Conservation (phyloP, 2,329 filamentous ascomycete species). For the Fusarium decemcellulare region DNA sequence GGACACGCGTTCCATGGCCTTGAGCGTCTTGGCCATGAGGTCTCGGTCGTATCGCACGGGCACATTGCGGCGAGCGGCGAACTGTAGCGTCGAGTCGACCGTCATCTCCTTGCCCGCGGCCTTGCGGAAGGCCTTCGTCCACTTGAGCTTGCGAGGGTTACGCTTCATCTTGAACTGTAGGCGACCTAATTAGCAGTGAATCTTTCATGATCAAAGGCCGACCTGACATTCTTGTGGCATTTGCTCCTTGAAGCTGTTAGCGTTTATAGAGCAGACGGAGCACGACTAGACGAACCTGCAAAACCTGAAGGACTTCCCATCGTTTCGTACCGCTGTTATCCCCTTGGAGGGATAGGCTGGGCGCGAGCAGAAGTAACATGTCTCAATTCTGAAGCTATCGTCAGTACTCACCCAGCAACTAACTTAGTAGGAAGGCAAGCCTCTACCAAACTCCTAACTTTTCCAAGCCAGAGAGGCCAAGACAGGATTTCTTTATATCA, state of each 20-base stretch:
- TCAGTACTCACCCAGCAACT: conserved; percentile 26
- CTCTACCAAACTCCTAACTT: neutral
- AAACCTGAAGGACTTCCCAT: conserved; percentile 70
- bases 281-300: conserved; percentile 55
- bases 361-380: conserved; percentile 63
- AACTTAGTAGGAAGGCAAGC: neutral
- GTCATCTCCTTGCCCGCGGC: conserved; percentile 87
- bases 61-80: conserved; percentile 92
- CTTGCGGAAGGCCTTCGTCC: conserved; percentile 94
- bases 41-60: conserved; percentile 97
- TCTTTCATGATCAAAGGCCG: too few relatives aligned
- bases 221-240: conserved; percentile 75
- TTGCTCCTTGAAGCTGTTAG: conserved; percentile 54
- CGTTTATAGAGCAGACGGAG: too few relatives aligned
- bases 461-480: neutral
- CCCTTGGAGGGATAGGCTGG: conserved; percentile 70
- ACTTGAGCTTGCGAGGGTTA: conserved; percentile 95
- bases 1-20: conserved; percentile 90
- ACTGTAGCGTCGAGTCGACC: conserved; percentile 93
- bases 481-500: neutral
- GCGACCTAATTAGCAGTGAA: too few relatives aligned
- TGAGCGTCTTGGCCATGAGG: conserved; percentile 87
- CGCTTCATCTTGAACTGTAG: conserved; percentile 92
- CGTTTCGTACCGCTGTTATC: conserved; percentile 66
- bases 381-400: conserved; percentile 56